Base-by-base conservation (phyloP, 495 filamentous ascomycete genomes). In the Glarea lozoyensis region DNA sequence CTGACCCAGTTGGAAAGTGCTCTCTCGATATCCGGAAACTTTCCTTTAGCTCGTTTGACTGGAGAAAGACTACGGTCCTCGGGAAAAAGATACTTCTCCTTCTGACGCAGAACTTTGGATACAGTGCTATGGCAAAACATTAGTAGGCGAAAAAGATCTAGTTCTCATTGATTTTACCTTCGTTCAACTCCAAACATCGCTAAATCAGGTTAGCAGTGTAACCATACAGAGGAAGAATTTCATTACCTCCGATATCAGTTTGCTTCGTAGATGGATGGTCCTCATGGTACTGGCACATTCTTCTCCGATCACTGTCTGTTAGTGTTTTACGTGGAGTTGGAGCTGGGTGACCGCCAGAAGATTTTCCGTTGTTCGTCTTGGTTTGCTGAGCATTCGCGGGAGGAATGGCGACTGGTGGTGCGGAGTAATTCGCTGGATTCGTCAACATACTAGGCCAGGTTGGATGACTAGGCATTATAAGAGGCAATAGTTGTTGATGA, bases 251-350 rank as follows among this genome's bases (percentile, higher is more conserved):
- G 67, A 99, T 99, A 58, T 97, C 92, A 17, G 89, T 94, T 63
- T 99, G 92, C 65, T 97, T 95, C n/a, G 85, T 84, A 40, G 76
- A 82, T 34, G 90, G 92, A 57, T 97, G 80, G 53, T 95, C 88
- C 58, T 94, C 87, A 56, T 90, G 85, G 63, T 94, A 99, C 54
- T 87, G 72, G 60, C 92, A 97, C 89, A 99, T 99, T 39, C 78
- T 76, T 43, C 88, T 78, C 39, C 92, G 78, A 57, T 96, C 89
- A 22, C 84, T 79, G 62, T 97, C 90, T 17, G 92, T 97, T 51
- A 99, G 70, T 0, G 93, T 97, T 61, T 84, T 86, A 53, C 92
- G 73, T 17, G 63, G 63, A 16, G 64, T 52, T 40, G 56, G 60
- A 18, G 64, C 65, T 4, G 62, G 64, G 44, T 72, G 67, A 49